These are phyloP conservation scores for Coprinellus aureogranulatus DNA, from an alignment of 768 basidiomycete species.

Conservation along the genomic window DNA sequence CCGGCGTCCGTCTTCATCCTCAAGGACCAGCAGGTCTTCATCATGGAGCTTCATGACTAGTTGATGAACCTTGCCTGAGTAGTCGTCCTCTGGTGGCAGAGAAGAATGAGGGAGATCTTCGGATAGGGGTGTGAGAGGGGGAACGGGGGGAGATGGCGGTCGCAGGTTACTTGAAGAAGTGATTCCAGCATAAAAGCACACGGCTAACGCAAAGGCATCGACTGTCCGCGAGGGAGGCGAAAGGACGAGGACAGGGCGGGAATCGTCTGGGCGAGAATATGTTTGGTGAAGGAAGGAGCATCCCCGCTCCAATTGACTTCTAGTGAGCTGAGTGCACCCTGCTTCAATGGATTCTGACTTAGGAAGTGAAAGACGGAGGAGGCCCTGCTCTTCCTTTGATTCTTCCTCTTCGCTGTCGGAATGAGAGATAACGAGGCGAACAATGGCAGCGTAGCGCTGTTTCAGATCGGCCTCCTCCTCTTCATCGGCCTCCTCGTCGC, in stretches of 20 bases:
- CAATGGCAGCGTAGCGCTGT: conserved; percentile 1
- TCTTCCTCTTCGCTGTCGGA: not conserved
- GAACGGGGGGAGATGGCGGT: not conserved
- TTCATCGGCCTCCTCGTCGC: not conserved
- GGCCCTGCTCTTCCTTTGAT: not conserved
- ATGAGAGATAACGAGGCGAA: not conserved
- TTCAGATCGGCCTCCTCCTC: not conserved
- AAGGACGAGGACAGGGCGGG: not conserved
- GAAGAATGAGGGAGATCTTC: not conserved
- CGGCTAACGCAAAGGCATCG: not conserved
- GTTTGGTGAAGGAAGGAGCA: not conserved
- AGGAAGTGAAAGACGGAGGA: not conserved
- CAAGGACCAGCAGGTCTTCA: not conserved
- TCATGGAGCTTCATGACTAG: conserved; percentile 3
- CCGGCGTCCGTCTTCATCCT: not conserved
- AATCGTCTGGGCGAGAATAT: not conserved
- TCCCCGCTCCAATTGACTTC: not conserved
- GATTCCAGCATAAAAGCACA: not conserved
- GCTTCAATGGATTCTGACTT: conserved; percentile 1
- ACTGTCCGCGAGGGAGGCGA: not conserved
- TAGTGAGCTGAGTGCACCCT: not conserved
- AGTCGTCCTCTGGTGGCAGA: not conserved
- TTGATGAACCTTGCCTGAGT: not conserved
- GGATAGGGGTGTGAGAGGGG: not conserved
- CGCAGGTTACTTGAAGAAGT: not conserved